These are phyloP conservation scores for Dianthus caryophyllus DNA, from an alignment of 148 eudicot genomes.

Conservation along the genomic window DNA sequence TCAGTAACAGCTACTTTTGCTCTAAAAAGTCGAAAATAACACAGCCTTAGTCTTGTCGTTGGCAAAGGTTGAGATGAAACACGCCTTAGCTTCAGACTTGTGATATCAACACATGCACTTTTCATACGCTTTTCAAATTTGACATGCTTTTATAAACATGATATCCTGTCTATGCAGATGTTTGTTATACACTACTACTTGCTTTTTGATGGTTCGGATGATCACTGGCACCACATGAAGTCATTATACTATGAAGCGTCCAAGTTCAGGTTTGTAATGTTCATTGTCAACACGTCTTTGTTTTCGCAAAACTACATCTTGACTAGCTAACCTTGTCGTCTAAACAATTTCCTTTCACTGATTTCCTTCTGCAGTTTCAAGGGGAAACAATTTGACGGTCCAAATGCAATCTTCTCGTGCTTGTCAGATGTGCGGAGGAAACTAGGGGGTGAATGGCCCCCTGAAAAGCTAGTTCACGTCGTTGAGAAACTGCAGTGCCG, in stretches of 20 bases:
- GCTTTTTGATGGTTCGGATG: constrained; percentile 84
- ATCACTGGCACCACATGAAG: constrained; percentile 71
- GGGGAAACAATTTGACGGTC: constrained; percentile 61
- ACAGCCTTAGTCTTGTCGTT: too few relatives aligned
- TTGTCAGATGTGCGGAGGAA: constrained; percentile 65
- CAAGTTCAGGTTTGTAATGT: constrained; percentile 52
- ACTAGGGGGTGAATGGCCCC: constrained; percentile 83
- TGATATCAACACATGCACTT: too few relatives aligned
- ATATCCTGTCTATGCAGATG: constrained; percentile 53
- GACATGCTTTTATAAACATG: background rate
- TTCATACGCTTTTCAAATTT: background rate
- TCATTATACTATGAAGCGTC: constrained; percentile 56
- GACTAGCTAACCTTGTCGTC: background rate
- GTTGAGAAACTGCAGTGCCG: constrained; percentile 93
- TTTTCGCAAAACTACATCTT: background rate
- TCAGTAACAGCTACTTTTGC: too few relatives aligned
- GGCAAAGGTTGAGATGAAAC: too few relatives aligned
- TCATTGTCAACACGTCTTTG: background rate
- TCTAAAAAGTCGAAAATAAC: too few relatives aligned
- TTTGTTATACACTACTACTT: constrained; percentile 84
- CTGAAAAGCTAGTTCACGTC: constrained; percentile 82
- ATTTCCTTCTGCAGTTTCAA: constrained; percentile 48
- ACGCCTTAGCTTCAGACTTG: too few relatives aligned
- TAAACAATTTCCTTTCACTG: background rate
- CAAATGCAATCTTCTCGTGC: constrained; percentile 40